Evolutionary conservation across 2,329 filamentous ascomycete species (phyloP).

Genomic region (Ilyonectria robusta): DNA sequence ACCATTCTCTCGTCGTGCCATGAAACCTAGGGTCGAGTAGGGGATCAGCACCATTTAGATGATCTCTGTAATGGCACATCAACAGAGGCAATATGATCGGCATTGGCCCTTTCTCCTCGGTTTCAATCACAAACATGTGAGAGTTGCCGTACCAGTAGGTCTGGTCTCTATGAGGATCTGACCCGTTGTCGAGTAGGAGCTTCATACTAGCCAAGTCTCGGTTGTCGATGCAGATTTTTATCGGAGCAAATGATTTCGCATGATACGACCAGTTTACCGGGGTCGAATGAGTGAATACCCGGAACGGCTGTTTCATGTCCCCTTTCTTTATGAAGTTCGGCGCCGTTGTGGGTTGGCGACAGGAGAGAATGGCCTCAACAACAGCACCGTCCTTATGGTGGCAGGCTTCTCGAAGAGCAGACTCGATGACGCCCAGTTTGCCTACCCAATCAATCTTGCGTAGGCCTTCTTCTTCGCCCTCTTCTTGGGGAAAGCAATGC

Average conservation of each 20-base stretch:
- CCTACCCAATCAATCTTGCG: background rate
- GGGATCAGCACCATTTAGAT: background rate
- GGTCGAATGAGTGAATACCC: background rate
- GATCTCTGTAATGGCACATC: background rate
- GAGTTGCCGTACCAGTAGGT: background rate
- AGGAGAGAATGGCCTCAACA: background rate
- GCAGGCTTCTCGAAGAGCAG: background rate
- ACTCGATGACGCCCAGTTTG: background rate
- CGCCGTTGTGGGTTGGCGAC: background rate
- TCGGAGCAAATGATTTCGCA: background rate
- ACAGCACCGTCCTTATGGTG: background rate
- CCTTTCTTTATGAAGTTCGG: background rate
- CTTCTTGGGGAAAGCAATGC: background rate
- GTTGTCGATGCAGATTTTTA: background rate
- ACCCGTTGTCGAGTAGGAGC: background rate
- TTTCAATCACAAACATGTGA: background rate
- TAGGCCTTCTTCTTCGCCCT: background rate
- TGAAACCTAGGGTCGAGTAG: background rate
- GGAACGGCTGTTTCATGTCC: background rate
- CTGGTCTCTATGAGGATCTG: background rate
- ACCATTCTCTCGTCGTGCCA: background rate
- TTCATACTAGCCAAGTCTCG: background rate
- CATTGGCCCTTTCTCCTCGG: background rate
- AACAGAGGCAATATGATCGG: background rate
- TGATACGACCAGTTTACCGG: background rate